Evolutionary conservation across 225 moss, liverwort and hornwort genomes (phyloP).

Genomic region (Polytrichum commune): DNA sequence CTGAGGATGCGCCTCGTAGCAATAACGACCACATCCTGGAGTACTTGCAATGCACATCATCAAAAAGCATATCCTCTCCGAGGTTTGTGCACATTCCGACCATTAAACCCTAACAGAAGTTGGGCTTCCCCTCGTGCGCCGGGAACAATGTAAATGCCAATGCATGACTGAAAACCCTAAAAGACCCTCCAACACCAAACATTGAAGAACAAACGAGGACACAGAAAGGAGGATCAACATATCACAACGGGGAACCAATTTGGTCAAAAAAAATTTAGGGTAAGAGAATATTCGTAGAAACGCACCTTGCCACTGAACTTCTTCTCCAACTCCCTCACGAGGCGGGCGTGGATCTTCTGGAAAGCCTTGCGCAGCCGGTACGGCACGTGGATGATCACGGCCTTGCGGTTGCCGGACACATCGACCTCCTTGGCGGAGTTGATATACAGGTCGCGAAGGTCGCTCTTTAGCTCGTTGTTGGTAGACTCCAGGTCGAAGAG

Average conservation of each 20-base stretch:
- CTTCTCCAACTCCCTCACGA: constrained; percentile 96
- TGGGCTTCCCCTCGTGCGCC: too few species aligned
- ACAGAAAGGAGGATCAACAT: neutral
- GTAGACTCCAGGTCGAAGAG: constrained; percentile 96
- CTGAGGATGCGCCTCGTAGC: constrained; percentile 86
- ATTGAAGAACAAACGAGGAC: neutral
- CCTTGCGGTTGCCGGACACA: constrained; percentile 77
- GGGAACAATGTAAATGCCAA: too few species aligned
- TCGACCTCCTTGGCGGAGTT: constrained; percentile 97
- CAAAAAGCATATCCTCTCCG: too few species aligned
- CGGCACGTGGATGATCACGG: constrained; percentile 85
- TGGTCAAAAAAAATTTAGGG: too few species aligned
- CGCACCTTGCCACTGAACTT: constrained; percentile 96
- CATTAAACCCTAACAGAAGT: too few species aligned
- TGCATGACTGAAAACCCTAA: too few species aligned
- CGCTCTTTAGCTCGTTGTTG: constrained; percentile 91
- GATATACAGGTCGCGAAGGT: constrained; percentile 89
- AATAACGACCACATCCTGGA: constrained; percentile 88
- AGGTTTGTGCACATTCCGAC: too few species aligned
- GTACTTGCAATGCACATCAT: neutral
- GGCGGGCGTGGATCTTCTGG: constrained; percentile 89
- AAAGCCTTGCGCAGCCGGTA: constrained; percentile 94
- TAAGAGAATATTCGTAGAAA: too few species aligned
- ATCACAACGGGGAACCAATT: too few species aligned
- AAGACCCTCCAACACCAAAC: too few species aligned